A percentile compares a stretch with the other conserved stretches of the same genome.
These are phyloP conservation scores for Bipolaris gigantea DNA, from an alignment of 2,329 filamentous ascomycete genomes.

Conservation along the genomic window DNA sequence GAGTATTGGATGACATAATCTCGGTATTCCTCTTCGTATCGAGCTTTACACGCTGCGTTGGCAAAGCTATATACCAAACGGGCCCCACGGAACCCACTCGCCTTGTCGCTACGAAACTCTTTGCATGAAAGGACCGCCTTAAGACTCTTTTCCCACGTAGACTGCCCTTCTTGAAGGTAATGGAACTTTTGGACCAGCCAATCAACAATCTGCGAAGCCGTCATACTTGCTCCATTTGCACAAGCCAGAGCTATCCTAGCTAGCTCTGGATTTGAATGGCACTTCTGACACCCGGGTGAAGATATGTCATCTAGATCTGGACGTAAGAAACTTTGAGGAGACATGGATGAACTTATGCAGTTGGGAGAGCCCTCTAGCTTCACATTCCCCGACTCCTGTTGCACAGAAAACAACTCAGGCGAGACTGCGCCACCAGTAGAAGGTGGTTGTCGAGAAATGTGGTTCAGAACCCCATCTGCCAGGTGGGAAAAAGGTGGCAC, in stretches of 20 bases:
- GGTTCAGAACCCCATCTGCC: background rate
- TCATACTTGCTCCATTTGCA: conserved; percentile 14
- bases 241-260: conserved; percentile 19
- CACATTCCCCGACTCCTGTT: background rate
- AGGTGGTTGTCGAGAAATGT: background rate
- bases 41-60: conserved; percentile 2
- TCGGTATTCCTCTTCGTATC: conserved; percentile 2
- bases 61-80: conserved; percentile 8
- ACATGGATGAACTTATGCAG: no score
- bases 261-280: conserved; percentile 10
- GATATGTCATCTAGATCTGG: background rate
- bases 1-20: background rate
- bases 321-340: background rate
- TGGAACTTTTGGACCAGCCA: conserved; percentile 18
- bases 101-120: conserved; percentile 14
- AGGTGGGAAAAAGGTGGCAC: background rate
- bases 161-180: conserved; percentile 10
- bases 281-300: background rate
- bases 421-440: background rate
- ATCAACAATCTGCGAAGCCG: conserved; percentile 10
- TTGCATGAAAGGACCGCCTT: conserved; percentile 13
- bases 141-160: conserved; percentile 19
- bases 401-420: background rate
- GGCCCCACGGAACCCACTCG: background rate
- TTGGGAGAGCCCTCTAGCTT: background rate